phyloP scores from a whole-genome alignment of 306 rosid genomes.

The Albizia julibrissin region DNA sequence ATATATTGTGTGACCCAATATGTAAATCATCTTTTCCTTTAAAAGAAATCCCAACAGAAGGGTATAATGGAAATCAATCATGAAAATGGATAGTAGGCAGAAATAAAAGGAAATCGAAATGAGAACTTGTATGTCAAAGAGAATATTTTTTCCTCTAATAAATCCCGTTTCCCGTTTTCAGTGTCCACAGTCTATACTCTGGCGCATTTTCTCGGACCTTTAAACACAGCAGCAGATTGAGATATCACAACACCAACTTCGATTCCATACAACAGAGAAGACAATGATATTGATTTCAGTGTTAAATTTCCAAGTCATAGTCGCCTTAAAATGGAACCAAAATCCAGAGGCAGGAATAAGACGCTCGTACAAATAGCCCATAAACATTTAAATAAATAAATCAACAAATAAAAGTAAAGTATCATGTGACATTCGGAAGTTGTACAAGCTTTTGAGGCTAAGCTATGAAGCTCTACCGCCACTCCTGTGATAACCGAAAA shows the following conservation, averaged over 20 bases:
- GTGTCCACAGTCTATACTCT: background rate
- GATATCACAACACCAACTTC: background rate
- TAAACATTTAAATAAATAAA: background rate
- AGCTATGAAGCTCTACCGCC: background rate
- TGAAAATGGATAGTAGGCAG: background rate
- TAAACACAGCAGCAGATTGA: slow-evolving; percentile 11
- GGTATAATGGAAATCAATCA: slow-evolving; percentile 5
- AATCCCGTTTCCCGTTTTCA: background rate
- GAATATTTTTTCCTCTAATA: background rate
- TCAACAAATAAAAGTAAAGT: background rate
- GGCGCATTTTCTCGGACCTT: background rate
- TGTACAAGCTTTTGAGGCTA: background rate
- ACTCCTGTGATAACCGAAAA: background rate
- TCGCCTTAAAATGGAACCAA: background rate
- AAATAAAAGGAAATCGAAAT: background rate
- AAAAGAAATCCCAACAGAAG: slow-evolving; percentile 3
- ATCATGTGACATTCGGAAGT: background rate
- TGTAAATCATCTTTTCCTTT: background rate
- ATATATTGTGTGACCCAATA: background rate
- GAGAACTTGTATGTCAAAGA: background rate
- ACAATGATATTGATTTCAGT: background rate
- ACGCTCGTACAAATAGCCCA: background rate
- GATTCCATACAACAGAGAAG: background rate
- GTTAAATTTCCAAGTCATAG: background rate
- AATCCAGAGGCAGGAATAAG: background rate